Base-by-base conservation (phyloP, 2,329 filamentous ascomycete genomes). In the Pseudogymnoascus sp. region DNA sequence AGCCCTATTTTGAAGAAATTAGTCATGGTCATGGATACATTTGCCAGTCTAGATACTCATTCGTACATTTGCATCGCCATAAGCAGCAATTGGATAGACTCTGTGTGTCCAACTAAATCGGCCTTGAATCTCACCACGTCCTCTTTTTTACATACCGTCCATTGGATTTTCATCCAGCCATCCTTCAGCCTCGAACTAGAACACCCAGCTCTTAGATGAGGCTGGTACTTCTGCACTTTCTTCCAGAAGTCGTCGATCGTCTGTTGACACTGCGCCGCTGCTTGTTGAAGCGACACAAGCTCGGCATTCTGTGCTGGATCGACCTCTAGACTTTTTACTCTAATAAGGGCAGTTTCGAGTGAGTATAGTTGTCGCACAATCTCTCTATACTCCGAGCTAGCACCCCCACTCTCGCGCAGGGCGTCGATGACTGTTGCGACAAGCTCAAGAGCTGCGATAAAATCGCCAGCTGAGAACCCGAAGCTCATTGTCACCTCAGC, bases 191-290 rank as follows among this genome's bases (percentile, higher is more conserved):
- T 62, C n/a, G 52, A 61, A 33, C 61, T 60, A 12, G 61, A 62
- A 2, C 59, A 43, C 6, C 37, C 45, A 52, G 43, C 14, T 29
- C 43, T 49, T 8, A 49, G 23, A 64, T 68, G 64, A 19, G 67
- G 69, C 61, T 74, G 69, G 21, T 72, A 72, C 37, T 70, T 71
- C 60, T 68, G 39, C 1, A 70, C 63, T 23, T 68, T 71, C 45
- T 65, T 62, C 63, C 66, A 68, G 43, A 73, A 74, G 1, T 62
- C 61, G 63, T 70, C 66, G 16, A 73, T 72, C 19, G 70, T 70
- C 11, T 49, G 55, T 37, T 69, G 69, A 61, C 69, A 73, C 37
- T 67, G 63, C 35, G 65, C 39, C 4, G 66, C 66, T 3, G 68
- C 69, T 45, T 70, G 65, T 37, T 64, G 62, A 10, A 74, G 52